Conservation (phyloP, 139 green algal species). For the Closterium sp. region DNA sequence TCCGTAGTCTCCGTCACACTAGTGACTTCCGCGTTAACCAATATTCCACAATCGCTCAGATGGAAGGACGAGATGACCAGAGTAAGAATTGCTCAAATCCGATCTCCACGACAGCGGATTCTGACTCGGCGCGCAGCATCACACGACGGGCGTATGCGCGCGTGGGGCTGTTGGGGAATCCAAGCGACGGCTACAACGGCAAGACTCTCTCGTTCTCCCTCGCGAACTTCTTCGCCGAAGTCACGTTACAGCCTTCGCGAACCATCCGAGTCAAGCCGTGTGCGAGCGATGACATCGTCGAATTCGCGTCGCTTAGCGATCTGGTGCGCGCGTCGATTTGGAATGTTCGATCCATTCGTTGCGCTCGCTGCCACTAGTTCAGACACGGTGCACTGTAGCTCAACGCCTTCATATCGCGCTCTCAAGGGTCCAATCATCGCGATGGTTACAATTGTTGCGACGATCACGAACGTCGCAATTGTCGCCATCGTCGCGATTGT, state of each 20-base stretch:
- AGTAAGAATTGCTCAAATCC: not conserved
- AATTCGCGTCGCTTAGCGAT: constrained; percentile 58
- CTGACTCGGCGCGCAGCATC: not conserved
- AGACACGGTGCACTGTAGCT: no score
- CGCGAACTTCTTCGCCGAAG: constrained; percentile 77
- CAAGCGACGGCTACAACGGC: constrained; percentile 74
- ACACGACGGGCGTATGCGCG: constrained; percentile 52
- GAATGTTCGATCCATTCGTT: no score
- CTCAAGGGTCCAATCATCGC: no score
- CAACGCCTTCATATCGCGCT: no score
- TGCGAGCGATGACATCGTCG: constrained; percentile 61
- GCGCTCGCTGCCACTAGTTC: no score
- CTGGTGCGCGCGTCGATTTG: constrained; percentile 40
- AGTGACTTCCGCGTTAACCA: no score
- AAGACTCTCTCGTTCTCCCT: constrained; percentile 70
- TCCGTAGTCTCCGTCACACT: no score
- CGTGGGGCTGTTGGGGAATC: constrained; percentile 82
- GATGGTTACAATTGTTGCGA: no score
- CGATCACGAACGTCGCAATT: no score
- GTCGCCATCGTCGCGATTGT: not conserved
- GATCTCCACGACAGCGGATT: not conserved
- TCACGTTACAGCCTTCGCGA: constrained; percentile 52
- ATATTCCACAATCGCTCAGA: no score
- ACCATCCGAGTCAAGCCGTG: constrained; percentile 65
- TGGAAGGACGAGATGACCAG: no score